phyloP scores from a whole-genome alignment of 371 early-diverging fungal species.

The Basidiobolus meristosporus region DNA sequence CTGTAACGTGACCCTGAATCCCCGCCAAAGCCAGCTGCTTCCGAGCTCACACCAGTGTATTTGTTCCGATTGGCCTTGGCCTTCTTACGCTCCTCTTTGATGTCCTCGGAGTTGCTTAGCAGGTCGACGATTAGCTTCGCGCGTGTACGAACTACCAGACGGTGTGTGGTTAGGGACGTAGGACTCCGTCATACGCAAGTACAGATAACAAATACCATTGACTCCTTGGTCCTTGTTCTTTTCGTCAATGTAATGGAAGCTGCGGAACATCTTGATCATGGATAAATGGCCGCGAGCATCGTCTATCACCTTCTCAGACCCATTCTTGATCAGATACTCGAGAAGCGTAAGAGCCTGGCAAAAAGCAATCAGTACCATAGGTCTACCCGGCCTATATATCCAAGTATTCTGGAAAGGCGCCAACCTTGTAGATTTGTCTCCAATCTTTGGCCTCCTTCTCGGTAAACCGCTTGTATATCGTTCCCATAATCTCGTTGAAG shows the following conservation, averaged over 20 bases:
- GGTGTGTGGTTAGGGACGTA: background rate
- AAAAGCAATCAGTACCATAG: background rate
- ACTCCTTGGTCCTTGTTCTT: slow-evolving; percentile 93
- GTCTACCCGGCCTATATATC: background rate
- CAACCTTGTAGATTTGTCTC: slow-evolving; percentile 91
- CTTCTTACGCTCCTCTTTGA: slow-evolving; percentile 69
- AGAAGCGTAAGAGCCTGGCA: slow-evolving; percentile 74
- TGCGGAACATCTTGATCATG: slow-evolving; percentile 61
- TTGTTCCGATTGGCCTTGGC: slow-evolving; percentile 76
- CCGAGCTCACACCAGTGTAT: slow-evolving; percentile 56
- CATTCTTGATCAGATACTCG: slow-evolving; percentile 89
- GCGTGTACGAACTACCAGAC: slow-evolving; percentile 54
- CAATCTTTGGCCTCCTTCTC: slow-evolving; percentile 71
- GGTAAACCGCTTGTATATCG: slow-evolving; percentile 66
- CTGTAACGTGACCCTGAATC: slow-evolving; percentile 9
- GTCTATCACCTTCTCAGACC: slow-evolving; percentile 81
- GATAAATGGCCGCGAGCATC: slow-evolving; percentile 67
- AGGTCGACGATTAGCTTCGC: slow-evolving; percentile 79
- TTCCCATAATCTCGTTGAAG: slow-evolving; percentile 86
- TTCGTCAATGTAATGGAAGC: slow-evolving; percentile 69
- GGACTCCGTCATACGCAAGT: background rate
- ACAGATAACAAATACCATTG: slow-evolving; percentile 37
- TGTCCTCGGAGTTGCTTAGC: slow-evolving; percentile 45
- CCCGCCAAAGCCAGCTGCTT: slow-evolving; percentile 12
- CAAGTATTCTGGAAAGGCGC: no score